Conservation (phyloP, 2,329 filamentous ascomycete genomes). For the Blastomyces emzantsi region DNA sequence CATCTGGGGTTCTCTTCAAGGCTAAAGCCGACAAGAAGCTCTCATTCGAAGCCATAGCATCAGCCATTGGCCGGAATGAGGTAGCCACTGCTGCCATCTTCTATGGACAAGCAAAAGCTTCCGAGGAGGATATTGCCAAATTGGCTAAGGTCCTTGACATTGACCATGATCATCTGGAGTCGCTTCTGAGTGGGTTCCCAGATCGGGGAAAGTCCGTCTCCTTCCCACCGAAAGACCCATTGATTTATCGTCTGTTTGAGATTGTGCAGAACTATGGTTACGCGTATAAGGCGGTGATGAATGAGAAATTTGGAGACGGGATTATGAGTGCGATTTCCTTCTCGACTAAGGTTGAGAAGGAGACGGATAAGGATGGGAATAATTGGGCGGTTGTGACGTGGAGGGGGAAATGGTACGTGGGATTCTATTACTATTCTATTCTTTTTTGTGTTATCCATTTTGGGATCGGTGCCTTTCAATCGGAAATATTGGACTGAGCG, state of each 20-base stretch:
- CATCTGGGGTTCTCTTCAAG: conserved; percentile 65
- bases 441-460: background rate
- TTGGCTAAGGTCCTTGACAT: conserved; percentile 59
- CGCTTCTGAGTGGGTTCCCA: conserved; percentile 62
- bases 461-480: background rate
- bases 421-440: background rate
- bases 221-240: conserved; percentile 75
- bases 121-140: conserved; percentile 57
- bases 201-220: conserved; percentile 70
- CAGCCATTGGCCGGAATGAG: conserved; percentile 66
- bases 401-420: conserved; percentile 68
- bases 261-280: conserved; percentile 96
- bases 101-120: conserved; percentile 75
- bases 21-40: conserved; percentile 69
- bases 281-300: conserved; percentile 87
- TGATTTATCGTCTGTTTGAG: conserved; percentile 88
- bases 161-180: conserved; percentile 46
- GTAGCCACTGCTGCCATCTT: conserved; percentile 82
- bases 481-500: background rate
- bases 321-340: conserved; percentile 97
- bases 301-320: conserved; percentile 89
- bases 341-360: conserved; percentile 85
- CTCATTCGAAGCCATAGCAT: conserved; percentile 69
- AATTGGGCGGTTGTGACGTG: conserved; percentile 79
- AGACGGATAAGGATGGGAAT: conserved; percentile 71